A percentile compares a stretch with the other conserved stretches of the same genome.
Conservation (phyloP, 805 yeast species). For the Candida michaelii region DNA sequence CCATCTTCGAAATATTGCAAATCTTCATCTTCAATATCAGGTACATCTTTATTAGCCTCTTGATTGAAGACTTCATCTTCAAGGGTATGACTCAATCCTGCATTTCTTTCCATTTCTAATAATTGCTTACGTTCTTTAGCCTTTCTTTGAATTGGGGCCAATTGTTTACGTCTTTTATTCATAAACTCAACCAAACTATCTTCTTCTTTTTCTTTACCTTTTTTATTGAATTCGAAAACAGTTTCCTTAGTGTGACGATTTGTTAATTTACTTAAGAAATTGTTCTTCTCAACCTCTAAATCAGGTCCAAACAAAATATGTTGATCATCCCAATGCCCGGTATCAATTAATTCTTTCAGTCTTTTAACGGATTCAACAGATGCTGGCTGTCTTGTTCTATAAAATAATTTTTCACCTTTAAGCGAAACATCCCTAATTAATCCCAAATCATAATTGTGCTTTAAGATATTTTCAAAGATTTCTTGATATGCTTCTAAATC, state of each 20-base stretch:
- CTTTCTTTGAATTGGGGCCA: slow-evolving; percentile 82
- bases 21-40: slow-evolving; percentile 45
- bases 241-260: slow-evolving; percentile 80
- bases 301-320: slow-evolving; percentile 78
- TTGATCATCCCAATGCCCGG: slow-evolving; percentile 84
- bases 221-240: slow-evolving; percentile 79
- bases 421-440: slow-evolving; percentile 67
- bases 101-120: slow-evolving; percentile 68
- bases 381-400: slow-evolving; percentile 83
- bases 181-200: slow-evolving; percentile 76
- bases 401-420: slow-evolving; percentile 86
- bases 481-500: slow-evolving; percentile 74
- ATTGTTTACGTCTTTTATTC: slow-evolving; percentile 81
- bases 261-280: slow-evolving; percentile 67
- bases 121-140: slow-evolving; percentile 70
- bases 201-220: slow-evolving; percentile 45
- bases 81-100: slow-evolving; percentile 69
- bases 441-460: slow-evolving; percentile 65
- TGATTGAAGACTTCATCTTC: slow-evolving; percentile 68
- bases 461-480: slow-evolving; percentile 58
- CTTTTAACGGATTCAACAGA: slow-evolving; percentile 83
- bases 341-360: slow-evolving; percentile 68
- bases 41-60: slow-evolving; percentile 42
- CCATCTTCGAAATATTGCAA: slow-evolving; percentile 55
- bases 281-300: slow-evolving; percentile 68